These are phyloP conservation scores for Thalassiosira oceanica DNA, from an alignment of 352 stramenopile genomes.

Conservation along the genomic window DNA sequence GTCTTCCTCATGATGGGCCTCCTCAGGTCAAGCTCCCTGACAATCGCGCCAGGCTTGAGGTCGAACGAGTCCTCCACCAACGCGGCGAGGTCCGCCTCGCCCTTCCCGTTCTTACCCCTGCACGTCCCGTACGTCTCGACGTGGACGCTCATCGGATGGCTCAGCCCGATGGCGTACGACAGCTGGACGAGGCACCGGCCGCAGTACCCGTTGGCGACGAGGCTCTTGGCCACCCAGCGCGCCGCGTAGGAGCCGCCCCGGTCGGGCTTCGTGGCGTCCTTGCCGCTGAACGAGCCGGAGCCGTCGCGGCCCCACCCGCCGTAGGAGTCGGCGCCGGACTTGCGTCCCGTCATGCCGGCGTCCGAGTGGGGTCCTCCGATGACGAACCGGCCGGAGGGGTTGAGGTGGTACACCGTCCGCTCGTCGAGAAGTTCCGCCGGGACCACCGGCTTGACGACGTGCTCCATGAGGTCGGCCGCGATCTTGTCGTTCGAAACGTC, in stretches of 20 bases:
- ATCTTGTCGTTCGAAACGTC: constrained; percentile 66
- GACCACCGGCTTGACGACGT: constrained; percentile 74
- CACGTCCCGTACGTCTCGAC: constrained; percentile 97
- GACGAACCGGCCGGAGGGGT: constrained; percentile 92
- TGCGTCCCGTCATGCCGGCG: constrained; percentile 96
- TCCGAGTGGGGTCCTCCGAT: constrained; percentile 98
- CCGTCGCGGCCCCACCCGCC: constrained; percentile 97
- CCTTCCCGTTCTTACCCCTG: constrained; percentile 84
- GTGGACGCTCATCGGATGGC: constrained; percentile 94
- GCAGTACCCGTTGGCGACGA: constrained; percentile 93
- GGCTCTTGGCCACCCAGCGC: constrained; percentile 97
- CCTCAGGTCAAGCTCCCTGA: constrained; percentile 94
- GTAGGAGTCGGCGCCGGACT: constrained; percentile 99
- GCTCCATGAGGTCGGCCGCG: constrained; percentile 69
- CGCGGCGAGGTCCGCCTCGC: constrained; percentile 84
- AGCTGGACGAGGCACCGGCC: constrained; percentile 94
- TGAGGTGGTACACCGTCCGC: constrained; percentile 89
- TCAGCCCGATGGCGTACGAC: constrained; percentile 97
- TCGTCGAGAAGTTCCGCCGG: constrained; percentile 59
- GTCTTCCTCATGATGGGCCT: constrained; percentile 96
- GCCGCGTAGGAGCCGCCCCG: constrained; percentile 96
- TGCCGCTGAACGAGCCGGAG: constrained; percentile 97
- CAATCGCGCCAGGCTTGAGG: constrained; percentile 90
- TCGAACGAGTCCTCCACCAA: constrained; percentile 99
- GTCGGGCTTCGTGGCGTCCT: constrained; percentile 99